Conservation (phyloP, 371 early-diverging fungal genomes). For the Mortierella polycephala region DNA sequence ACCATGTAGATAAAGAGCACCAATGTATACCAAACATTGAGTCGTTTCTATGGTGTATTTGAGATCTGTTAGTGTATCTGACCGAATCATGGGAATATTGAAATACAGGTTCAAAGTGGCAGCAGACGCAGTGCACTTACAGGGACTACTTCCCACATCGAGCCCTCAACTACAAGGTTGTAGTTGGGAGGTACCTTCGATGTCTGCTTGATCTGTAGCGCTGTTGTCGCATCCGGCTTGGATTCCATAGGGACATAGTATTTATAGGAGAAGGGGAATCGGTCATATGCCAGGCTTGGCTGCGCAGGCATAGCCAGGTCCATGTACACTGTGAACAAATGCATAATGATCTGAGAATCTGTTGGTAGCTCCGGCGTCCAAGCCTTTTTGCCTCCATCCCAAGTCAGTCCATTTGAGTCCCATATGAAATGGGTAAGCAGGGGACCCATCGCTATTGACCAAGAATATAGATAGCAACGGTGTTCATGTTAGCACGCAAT, state of each 20-base stretch:
- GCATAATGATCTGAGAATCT: conserved; percentile 52
- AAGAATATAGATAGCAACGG: not conserved
- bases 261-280: conserved; percentile 54
- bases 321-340: conserved; percentile 43
- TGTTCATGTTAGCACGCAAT: no score
- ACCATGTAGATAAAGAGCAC: conserved; percentile 53
- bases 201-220: conserved; percentile 50
- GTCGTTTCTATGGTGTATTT: conserved; percentile 33
- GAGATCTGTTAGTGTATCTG: not conserved
- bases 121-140: conserved; percentile 23
- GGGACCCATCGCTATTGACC: conserved; percentile 40
- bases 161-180: conserved; percentile 42
- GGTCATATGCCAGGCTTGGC: conserved; percentile 25
- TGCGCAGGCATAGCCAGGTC: conserved; percentile 50
- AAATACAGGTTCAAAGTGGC: not conserved
- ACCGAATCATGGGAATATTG: no score
- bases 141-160: conserved; percentile 53
- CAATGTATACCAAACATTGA: conserved; percentile 54
- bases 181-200: conserved; percentile 46
- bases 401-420: conserved; percentile 41
- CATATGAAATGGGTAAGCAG: conserved; percentile 48
- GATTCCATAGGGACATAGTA: conserved; percentile 46
- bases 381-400: conserved; percentile 41
- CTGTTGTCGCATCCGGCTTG: conserved; percentile 37
- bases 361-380: conserved; percentile 50